Evolutionary conservation across 805 yeast genomes (phyloP).

Genomic region (Komagataella phaffii): DNA sequence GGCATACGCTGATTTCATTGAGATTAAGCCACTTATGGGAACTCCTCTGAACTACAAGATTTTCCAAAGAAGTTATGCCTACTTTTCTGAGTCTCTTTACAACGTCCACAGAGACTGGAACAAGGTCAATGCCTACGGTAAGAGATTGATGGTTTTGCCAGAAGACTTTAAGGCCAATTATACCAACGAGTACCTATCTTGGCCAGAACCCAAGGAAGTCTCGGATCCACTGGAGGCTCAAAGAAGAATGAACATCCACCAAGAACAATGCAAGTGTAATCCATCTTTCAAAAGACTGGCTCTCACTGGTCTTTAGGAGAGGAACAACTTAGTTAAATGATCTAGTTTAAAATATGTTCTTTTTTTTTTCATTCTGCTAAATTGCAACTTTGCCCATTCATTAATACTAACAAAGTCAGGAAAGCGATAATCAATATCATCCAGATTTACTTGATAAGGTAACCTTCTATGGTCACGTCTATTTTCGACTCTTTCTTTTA

Average conservation of each 20-base stretch:
- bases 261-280: constrained; percentile 28
- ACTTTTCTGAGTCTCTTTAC: constrained; percentile 35
- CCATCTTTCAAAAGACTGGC: constrained; percentile 36
- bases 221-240: constrained; percentile 34
- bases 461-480: background rate
- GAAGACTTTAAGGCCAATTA: constrained; percentile 35
- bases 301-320: background rate
- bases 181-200: constrained; percentile 33
- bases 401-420: too few relatives aligned
- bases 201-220: constrained; percentile 35
- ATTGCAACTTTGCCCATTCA: background rate
- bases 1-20: constrained; percentile 31
- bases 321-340: background rate
- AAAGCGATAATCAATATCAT: too few relatives aligned
- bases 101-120: constrained; percentile 45
- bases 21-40: constrained; percentile 34
- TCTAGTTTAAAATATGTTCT: background rate
- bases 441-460: background rate
- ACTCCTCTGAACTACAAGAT: constrained; percentile 26
- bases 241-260: constrained; percentile 30
- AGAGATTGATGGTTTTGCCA: constrained; percentile 37
- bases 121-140: constrained; percentile 41
- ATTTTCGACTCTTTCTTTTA: background rate
- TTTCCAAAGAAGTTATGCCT: constrained; percentile 41
- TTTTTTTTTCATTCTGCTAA: background rate